phyloP scores from a whole-genome alignment of 1,284 basidiomycete species.

The Uromyces viciae-fabae region DNA sequence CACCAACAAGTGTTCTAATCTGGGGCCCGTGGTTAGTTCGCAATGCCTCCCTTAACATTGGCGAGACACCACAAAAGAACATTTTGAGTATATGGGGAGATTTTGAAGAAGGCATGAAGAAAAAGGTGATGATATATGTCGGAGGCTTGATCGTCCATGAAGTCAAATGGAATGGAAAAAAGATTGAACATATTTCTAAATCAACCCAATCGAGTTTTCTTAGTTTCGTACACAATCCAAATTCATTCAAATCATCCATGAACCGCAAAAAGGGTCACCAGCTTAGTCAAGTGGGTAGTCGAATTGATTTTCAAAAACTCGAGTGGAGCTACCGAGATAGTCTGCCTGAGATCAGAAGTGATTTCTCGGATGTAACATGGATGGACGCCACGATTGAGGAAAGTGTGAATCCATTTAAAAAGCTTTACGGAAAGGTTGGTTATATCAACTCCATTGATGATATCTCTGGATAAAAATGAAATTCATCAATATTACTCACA shows the following conservation, averaged over 20 bases:
- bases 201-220: conserved; percentile 49
- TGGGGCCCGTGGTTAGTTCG: conserved; percentile 40
- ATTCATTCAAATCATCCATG: conserved; percentile 50
- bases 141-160: conserved; percentile 58
- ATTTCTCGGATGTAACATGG: conserved; percentile 66
- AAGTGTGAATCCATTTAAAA: conserved; percentile 67
- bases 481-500: not conserved
- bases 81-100: conserved; percentile 28
- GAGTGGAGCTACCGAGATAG: conserved; percentile 69
- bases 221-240: conserved; percentile 54
- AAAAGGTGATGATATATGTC: conserved; percentile 55
- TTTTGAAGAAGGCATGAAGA: conserved; percentile 21
- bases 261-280: not conserved
- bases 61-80: not conserved
- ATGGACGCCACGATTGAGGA: conserved; percentile 64
- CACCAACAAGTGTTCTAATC: conserved; percentile 17
- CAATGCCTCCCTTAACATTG: conserved; percentile 5
- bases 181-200: conserved; percentile 53
- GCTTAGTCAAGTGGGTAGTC: conserved; percentile 23
- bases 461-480: not conserved
- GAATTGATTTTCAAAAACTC: conserved; percentile 53
- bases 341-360: conserved; percentile 64
- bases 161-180: conserved; percentile 68
- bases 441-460: not conserved
- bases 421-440: conserved; percentile 62